Conservation (phyloP, 139 green algal species). For the Picochlorum sp. region DNA sequence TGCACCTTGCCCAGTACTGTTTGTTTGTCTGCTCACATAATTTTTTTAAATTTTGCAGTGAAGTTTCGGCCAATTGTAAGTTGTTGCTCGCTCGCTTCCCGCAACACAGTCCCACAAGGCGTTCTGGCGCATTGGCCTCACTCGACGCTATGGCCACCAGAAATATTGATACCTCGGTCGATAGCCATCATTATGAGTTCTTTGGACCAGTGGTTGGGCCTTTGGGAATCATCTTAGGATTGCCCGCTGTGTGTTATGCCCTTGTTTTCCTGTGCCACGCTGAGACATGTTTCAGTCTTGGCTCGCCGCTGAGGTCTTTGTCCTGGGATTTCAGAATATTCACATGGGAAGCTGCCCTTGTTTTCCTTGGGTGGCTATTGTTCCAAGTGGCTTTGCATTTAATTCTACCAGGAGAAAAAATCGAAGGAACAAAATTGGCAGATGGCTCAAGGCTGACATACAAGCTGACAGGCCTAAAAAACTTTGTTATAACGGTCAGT, state of each 20-base stretch:
- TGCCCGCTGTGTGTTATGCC: constrained; percentile 50
- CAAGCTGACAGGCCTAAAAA: constrained; percentile 71
- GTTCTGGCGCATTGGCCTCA: too few species aligned
- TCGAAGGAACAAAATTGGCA: constrained; percentile 48
- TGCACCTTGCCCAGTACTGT: too few species aligned
- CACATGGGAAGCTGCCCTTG: constrained; percentile 38
- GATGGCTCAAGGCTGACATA: constrained; percentile 60
- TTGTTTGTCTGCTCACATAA: too few species aligned
- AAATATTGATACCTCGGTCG: too few species aligned
- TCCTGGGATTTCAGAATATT: constrained; percentile 30
- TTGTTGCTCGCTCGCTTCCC: too few species aligned
- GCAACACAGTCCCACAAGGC: too few species aligned
- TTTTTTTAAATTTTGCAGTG: too few species aligned
- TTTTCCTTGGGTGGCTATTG: constrained; percentile 54
- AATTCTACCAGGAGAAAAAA: constrained; percentile 55
- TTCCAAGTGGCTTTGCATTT: constrained; percentile 63
- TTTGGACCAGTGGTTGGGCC: constrained; percentile 56
- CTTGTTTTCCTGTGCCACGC: constrained; percentile 43
- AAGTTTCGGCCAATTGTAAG: too few species aligned
- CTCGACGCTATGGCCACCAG: too few species aligned
- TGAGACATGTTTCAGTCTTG: constrained; percentile 23
- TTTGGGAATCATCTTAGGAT: constrained; percentile 43
- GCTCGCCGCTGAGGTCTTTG: constrained; percentile 8
- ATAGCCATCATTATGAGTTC: constrained; percentile 44
- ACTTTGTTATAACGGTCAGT: constrained; percentile 43